Conservation (phyloP, 73 alveolate species). For the Stentor coeruleus region DNA sequence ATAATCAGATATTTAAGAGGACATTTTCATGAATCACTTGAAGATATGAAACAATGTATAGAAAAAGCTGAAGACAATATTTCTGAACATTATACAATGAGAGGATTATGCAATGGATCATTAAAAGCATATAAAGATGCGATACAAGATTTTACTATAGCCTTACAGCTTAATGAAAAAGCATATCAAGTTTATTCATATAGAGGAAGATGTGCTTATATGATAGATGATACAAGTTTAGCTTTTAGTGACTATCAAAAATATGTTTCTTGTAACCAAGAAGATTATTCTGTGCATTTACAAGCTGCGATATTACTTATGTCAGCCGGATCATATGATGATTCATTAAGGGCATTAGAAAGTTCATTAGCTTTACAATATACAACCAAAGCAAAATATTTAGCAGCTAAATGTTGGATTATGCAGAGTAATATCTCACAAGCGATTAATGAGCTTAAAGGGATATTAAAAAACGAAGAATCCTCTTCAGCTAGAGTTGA, state of each 20-base stretch:
- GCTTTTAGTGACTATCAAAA: conserved; percentile 38
- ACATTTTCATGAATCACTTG: conserved; percentile 22
- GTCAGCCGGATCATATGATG: conserved; percentile 35
- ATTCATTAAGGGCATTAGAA: conserved; percentile 31
- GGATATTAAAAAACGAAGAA: neutral
- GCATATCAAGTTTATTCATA: conserved; percentile 21
- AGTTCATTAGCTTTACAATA: neutral
- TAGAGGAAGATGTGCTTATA: conserved; percentile 38
- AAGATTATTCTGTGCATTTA: conserved; percentile 24
- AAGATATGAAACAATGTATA: conserved; percentile 26
- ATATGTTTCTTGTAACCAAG: neutral
- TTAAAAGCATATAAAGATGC: conserved; percentile 30
- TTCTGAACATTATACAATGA: conserved; percentile 37
- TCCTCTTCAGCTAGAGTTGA: neutral
- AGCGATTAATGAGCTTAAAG: neutral
- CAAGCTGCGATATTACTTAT: conserved; percentile 33
- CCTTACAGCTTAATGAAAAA: conserved; percentile 29
- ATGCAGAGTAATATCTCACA: neutral
- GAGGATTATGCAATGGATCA: conserved; percentile 29
- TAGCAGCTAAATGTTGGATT: neutral
- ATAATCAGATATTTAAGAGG: conserved; percentile 20
- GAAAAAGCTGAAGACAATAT: conserved; percentile 47
- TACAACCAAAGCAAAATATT: neutral
- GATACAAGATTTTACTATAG: conserved; percentile 32
- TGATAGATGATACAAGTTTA: conserved; percentile 26